Evolutionary conservation across 371 early-diverging fungal genomes (phyloP).

Genomic region (Mucor saturninus): DNA sequence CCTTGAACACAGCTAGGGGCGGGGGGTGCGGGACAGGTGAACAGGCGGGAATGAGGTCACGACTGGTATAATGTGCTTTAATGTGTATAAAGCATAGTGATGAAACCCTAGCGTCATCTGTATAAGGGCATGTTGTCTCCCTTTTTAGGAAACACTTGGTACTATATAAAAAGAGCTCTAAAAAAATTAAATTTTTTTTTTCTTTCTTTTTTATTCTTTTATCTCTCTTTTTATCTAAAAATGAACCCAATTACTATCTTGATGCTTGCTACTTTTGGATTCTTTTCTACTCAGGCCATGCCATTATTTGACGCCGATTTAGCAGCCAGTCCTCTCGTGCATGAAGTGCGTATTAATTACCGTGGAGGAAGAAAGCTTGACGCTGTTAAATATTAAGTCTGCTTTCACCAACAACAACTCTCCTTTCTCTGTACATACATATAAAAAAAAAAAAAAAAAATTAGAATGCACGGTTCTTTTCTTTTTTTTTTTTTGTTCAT

Average conservation of each 20-base stretch:
- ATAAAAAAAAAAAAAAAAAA: background rate
- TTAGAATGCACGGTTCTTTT: background rate
- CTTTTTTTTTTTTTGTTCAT: slow-evolving; percentile 1
- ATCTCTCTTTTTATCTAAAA: background rate
- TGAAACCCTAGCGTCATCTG: background rate
- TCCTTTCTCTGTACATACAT: background rate
- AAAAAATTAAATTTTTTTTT: background rate
- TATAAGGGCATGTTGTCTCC: slow-evolving; percentile 1
- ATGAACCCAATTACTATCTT: slow-evolving; percentile 5
- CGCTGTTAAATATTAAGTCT: background rate
- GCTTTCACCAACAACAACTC: background rate
- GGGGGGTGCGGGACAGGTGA: too few relatives aligned
- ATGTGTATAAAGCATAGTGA: background rate
- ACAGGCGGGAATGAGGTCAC: too few relatives aligned
- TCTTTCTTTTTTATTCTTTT: slow-evolving; percentile 1
- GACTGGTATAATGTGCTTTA: too few relatives aligned
- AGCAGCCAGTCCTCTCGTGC: slow-evolving; percentile 36
- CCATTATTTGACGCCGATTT: slow-evolving; percentile 40
- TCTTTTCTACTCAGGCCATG: slow-evolving; percentile 15
- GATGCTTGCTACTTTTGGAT: slow-evolving; percentile 2
- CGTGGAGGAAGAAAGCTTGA: slow-evolving; percentile 23
- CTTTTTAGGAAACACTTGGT: slow-evolving; percentile 5
- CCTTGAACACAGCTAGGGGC: too few relatives aligned
- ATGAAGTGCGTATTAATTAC: slow-evolving; percentile 28
- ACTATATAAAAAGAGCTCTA: background rate